These are phyloP conservation scores for Lasiosphaeria ovina DNA, from an alignment of 495 filamentous ascomycete genomes.

Conservation along the genomic window DNA sequence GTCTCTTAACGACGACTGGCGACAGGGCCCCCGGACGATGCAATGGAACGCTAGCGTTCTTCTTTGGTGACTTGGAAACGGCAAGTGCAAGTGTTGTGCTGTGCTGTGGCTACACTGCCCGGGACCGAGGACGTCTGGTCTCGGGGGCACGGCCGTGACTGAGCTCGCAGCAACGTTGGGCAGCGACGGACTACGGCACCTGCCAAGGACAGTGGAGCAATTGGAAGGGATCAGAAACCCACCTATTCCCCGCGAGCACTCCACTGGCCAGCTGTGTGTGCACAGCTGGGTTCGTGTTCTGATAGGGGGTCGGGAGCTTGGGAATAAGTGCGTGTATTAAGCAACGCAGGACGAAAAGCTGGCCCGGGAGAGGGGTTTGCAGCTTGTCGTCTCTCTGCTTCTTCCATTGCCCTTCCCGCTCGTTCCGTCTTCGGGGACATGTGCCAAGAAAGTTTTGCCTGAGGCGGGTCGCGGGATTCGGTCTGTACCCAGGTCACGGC, in stretches of 20 bases:
- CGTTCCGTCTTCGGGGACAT: not conserved
- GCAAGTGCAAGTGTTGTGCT: not conserved
- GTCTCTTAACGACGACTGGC: not conserved
- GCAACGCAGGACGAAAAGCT: not conserved
- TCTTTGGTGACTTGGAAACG: not conserved
- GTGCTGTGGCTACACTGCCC: not conserved
- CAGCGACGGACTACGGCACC: too few species aligned
- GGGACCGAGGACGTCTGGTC: not conserved
- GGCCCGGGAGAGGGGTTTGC: not conserved
- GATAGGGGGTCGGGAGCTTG: too few species aligned
- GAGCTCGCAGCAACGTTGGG: not conserved
- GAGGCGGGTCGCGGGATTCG: not conserved
- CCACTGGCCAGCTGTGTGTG: too few species aligned
- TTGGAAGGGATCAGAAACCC: not conserved
- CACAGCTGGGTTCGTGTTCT: too few species aligned
- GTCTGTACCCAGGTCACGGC: not conserved
- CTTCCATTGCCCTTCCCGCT: not conserved
- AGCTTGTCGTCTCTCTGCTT: not conserved
- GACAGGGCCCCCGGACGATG: not conserved
- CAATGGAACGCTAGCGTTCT: slow-evolving; percentile 11
- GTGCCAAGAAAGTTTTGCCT: not conserved
- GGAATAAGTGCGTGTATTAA: too few species aligned
- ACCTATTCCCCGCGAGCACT: too few species aligned
- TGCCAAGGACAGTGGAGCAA: not conserved
- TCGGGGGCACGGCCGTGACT: not conserved